Evolutionary conservation across 345 rosid genomes (phyloP).

Genomic region (Dipteronia sinensis): DNA sequence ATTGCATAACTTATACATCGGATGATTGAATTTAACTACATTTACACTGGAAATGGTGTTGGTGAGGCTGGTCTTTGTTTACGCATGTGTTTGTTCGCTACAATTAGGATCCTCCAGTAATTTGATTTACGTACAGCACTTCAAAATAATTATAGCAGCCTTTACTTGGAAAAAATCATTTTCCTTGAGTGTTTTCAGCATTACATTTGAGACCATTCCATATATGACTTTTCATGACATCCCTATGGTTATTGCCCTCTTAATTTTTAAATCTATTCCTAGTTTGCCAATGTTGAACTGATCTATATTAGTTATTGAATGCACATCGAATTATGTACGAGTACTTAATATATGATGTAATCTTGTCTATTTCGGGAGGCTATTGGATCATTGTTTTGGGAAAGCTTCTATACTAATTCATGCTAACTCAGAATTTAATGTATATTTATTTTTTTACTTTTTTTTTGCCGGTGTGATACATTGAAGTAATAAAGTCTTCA

Average conservation of each 20-base stretch:
- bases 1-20: background rate
- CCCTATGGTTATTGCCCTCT: background rate
- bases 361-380: background rate
- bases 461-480: background rate
- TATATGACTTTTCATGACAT: background rate
- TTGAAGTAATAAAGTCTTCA: background rate
- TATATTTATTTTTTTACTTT: background rate
- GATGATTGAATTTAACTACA: background rate
- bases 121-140: background rate
- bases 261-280: background rate
- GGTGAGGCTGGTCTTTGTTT: background rate
- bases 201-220: background rate
- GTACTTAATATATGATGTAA: background rate
- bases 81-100: background rate
- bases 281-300: background rate
- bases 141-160: background rate
- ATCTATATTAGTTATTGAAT: slow-evolving; percentile 1
- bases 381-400: background rate
- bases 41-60: background rate
- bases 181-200: background rate
- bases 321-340: background rate
- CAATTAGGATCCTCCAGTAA: background rate
- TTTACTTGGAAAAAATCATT: background rate
- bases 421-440: background rate
- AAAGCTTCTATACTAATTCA: background rate